Percentiles rank a stretch among this genome's conserved stretches.
Evolutionary conservation across 2,329 filamentous ascomycete species (phyloP).

Genomic region (Alternaria viburni): DNA sequence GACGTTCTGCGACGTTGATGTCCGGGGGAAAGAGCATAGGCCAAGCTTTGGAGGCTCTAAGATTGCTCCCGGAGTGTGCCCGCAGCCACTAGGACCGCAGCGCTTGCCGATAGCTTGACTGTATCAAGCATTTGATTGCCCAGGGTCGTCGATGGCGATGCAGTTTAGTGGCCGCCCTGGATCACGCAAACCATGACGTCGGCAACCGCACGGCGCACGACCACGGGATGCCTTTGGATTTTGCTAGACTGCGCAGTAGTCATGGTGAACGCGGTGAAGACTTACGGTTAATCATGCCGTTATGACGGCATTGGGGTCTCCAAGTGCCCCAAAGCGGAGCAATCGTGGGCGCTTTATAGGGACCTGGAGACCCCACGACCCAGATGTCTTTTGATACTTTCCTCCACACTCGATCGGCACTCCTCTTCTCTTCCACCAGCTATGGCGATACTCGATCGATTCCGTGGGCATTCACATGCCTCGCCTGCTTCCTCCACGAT

Average conservation of each 20-base stretch:
- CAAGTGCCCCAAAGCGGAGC: background rate
- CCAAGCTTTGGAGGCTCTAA: slow-evolving; percentile 12
- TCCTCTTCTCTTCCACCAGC: background rate
- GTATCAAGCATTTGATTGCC: slow-evolving; percentile 8
- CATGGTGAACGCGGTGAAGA: background rate
- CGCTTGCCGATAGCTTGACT: slow-evolving; percentile 4
- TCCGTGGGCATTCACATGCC: slow-evolving; percentile 19
- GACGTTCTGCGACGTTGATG: slow-evolving; percentile 10
- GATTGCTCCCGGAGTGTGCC: background rate
- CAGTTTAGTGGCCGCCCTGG: background rate
- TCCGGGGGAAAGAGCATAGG: background rate
- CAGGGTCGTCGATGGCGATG: background rate
- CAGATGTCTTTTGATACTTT: background rate
- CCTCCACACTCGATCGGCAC: background rate
- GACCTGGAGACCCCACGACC: slow-evolving; percentile 2
- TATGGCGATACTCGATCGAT: slow-evolving; percentile 32
- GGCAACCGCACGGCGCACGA: background rate
- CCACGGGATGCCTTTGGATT: background rate
- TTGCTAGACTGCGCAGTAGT: background rate
- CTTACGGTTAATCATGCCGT: background rate
- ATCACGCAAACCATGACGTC: slow-evolving; percentile 11
- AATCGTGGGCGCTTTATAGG: slow-evolving; percentile 8
- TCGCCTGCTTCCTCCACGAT: slow-evolving; percentile 31
- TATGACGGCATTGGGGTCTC: slow-evolving; percentile 12
- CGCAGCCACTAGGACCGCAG: slow-evolving; percentile 7